Base-by-base conservation (phyloP, 2,329 filamentous ascomycete species). In the Achaetomium macrosporum region DNA sequence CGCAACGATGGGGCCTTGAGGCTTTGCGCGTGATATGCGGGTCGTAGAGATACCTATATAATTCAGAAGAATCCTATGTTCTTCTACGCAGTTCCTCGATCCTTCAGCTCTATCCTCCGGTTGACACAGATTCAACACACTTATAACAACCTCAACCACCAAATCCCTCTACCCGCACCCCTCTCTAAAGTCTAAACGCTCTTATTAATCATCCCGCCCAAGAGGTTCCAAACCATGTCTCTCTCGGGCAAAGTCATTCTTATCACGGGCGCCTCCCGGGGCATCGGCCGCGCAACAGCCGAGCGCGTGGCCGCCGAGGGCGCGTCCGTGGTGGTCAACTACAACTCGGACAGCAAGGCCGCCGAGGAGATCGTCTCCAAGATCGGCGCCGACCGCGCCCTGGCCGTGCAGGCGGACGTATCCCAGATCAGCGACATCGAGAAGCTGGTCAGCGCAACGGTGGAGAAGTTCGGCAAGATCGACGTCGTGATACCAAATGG, bases 401-500 rank as follows among this genome's bases (percentile, higher is more conserved):
- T 79, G 19, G 75, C 78, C 17, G 70, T 87, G 20, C 73, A 81
- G 67, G 81, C 78, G 2, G 74, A 86, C 59, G 77, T 71, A 3
- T 71, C 72, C 30, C 73, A 67, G 25, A 56, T 80, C 5, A 31
- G 63, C 0, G 76, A 73, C 10, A 69, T 80, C 50, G 70, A 73
- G n/a, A 64, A 63, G 15, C 70, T 85, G 5, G 71, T 85, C 16
- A 63, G 71, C 1, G 66, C 69, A 7, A 71, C 77, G 0, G 69
- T 83, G 1, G 59, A 69, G 2, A 71, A 69, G 40, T 83, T 78
- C 57, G 76, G 76, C 25, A 74, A 73, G 55, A 76, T 85, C 57
- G 82, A 86, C 67, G 73, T 83, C 36, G 57, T 84, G 3, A 69
- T 85, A 42, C 70, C 76, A 2, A 83, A 80, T 56, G 80, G 57